These are phyloP conservation scores for Dictyostelium citrinum DNA, from an alignment of 78 protist genomes.

Conservation along the genomic window DNA sequence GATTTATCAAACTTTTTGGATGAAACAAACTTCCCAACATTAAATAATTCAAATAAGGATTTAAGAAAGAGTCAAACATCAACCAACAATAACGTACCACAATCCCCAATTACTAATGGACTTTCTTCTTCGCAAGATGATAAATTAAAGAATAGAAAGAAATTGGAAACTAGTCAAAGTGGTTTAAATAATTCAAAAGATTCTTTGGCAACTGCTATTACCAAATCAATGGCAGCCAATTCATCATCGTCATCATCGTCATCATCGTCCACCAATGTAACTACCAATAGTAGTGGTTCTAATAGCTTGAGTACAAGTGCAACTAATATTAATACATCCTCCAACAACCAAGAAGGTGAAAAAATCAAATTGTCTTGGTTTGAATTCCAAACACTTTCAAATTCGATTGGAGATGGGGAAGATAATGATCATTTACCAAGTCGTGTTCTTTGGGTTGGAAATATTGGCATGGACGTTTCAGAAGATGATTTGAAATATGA, in stretches of 20 bases:
- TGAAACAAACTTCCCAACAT: constrained; percentile 68
- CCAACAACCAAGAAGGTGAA: background rate
- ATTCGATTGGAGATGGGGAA: background rate
- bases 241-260: too few relatives aligned
- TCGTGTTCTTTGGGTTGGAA: constrained; percentile 82
- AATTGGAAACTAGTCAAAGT: constrained; percentile 10
- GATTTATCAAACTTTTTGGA: constrained; percentile 16
- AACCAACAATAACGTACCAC: background rate
- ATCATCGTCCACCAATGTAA: background rate
- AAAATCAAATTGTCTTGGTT: constrained; percentile 63
- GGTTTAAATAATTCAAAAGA: background rate
- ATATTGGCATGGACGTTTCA: constrained; percentile 66
- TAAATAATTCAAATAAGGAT: constrained; percentile 2
- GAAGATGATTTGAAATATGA: constrained; percentile 66
- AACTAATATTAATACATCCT: background rate
- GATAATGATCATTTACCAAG: constrained; percentile 60
- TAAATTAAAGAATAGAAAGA: background rate
- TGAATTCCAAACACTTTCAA: constrained; percentile 38
- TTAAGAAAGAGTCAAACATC: constrained; percentile 21
- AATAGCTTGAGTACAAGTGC: constrained; percentile 28
- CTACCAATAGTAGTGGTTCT: background rate
- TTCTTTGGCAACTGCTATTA: background rate
- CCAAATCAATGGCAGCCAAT: background rate
- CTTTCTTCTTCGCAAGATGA: background rate
- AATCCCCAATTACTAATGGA: background rate